These are phyloP conservation scores for Tilletia setariae DNA, from an alignment of 1,284 basidiomycete species.

Conservation along the genomic window DNA sequence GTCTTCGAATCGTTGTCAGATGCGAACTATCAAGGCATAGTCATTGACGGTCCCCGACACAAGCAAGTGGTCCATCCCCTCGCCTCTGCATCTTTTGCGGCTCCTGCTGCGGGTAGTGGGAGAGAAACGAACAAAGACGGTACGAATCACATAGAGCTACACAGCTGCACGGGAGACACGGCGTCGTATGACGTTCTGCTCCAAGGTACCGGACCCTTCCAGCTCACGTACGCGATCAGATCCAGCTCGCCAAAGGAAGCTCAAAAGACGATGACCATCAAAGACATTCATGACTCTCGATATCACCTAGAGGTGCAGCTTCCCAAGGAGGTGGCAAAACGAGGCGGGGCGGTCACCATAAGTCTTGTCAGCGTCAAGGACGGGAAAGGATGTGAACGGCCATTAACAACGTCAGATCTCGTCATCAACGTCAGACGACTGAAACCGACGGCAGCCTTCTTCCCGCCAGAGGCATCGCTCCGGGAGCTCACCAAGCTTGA, in stretches of 20 bases:
- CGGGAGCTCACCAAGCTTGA: conserved; percentile 69
- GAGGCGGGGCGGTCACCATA: conserved; percentile 76
- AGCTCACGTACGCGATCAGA: conserved; percentile 45
- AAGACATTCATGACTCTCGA: conserved; percentile 43
- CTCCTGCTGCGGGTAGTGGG: conserved; percentile 3
- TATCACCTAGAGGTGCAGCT: conserved; percentile 53
- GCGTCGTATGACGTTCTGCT: conserved; percentile 44
- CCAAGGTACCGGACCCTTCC: conserved; percentile 48
- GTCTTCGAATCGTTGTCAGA: conserved; percentile 77
- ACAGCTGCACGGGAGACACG: conserved; percentile 47
- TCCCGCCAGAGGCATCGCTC: conserved; percentile 58
- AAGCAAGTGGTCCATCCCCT: conserved; percentile 50
- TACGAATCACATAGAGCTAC: conserved; percentile 38
- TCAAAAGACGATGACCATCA: conserved; percentile 30
- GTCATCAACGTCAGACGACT: conserved; percentile 83
- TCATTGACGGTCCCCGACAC: conserved; percentile 47
- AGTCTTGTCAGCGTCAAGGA: conserved; percentile 81
- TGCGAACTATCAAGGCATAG: conserved; percentile 71
- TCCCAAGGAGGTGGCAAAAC: conserved; percentile 60
- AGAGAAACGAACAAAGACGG: conserved; percentile 8
- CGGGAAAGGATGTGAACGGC: conserved; percentile 77
- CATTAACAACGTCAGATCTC: conserved; percentile 72
- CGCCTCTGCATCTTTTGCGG: conserved; percentile 42
- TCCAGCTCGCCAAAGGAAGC: conserved; percentile 14
- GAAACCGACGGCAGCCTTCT: conserved; percentile 82